These are phyloP conservation scores for Xylaria sp. DNA, from an alignment of 495 filamentous ascomycete species.

Conservation along the genomic window DNA sequence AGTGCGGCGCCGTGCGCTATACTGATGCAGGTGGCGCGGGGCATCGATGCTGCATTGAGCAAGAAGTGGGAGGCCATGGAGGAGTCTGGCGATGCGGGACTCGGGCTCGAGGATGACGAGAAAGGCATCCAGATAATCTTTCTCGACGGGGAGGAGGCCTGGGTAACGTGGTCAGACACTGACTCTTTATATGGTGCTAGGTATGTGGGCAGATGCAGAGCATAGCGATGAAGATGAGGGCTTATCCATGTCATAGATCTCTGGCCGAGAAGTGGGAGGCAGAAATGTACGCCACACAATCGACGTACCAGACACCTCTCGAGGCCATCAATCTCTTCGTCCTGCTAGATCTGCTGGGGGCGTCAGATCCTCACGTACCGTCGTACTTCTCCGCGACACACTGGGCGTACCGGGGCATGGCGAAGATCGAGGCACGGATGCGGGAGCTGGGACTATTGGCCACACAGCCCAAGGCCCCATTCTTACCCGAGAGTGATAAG, in stretches of 20 bases:
- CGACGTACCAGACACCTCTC: conserved; percentile 72
- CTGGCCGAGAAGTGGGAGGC: conserved; percentile 80
- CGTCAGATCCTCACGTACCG: conserved; percentile 68
- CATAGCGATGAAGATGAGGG: not conserved
- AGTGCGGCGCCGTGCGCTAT: conserved; percentile 90
- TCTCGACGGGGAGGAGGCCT: conserved; percentile 91
- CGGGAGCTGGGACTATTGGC: conserved; percentile 54
- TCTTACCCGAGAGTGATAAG: conserved; percentile 62
- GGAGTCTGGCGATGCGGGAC: conserved; percentile 43
- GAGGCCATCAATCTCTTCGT: conserved; percentile 83
- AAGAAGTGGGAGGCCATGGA: conserved; percentile 49
- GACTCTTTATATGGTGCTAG: conserved; percentile 87
- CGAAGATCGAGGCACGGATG: conserved; percentile 70
- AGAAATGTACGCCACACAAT: conserved; percentile 69
- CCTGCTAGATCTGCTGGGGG: conserved; percentile 85
- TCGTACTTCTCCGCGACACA: conserved; percentile 86
- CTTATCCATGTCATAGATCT: conserved; percentile 39
- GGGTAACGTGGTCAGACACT: conserved; percentile 71
- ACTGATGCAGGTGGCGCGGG: conserved; percentile 69
- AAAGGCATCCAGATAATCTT: conserved; percentile 85
- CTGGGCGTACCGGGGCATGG: conserved; percentile 84
- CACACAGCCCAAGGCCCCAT: conserved; percentile 42
- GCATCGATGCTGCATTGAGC: conserved; percentile 49
- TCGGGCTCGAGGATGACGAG: conserved; percentile 43
- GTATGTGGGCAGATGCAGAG: conserved; percentile 11